phyloP scores from a whole-genome alignment of 2,329 filamentous ascomycete species.

The Periconia digitata region DNA sequence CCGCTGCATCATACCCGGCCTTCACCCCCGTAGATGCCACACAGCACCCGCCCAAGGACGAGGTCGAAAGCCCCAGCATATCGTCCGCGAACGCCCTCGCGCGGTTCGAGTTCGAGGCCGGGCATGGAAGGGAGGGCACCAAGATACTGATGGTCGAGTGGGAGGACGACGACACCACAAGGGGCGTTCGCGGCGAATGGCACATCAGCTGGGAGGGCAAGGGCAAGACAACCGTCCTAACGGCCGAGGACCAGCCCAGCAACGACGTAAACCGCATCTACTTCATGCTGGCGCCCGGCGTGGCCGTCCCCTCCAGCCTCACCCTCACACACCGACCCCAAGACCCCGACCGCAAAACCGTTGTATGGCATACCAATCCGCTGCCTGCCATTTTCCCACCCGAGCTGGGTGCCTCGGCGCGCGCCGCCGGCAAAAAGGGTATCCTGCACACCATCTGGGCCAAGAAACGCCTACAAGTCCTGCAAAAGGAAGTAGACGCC shows the following conservation, averaged over 20 bases:
- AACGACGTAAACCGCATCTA: conserved; percentile 67
- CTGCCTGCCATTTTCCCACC: conserved; percentile 84
- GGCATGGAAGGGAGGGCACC: conserved; percentile 76
- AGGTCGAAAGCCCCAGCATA: conserved; percentile 51
- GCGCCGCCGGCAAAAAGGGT: conserved; percentile 71
- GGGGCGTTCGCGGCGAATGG: conserved; percentile 61
- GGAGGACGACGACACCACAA: conserved; percentile 63
- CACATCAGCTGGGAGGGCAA: conserved; percentile 80
- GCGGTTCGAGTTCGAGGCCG: conserved; percentile 83
- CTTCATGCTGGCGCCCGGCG: conserved; percentile 75
- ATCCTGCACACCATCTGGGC: conserved; percentile 91
- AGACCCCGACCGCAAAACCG: conserved; percentile 45
- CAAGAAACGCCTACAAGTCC: conserved; percentile 73
- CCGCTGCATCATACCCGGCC: conserved; percentile 29
- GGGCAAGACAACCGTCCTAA: conserved; percentile 72
- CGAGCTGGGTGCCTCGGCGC: conserved; percentile 67
- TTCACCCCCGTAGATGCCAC: conserved; percentile 49
- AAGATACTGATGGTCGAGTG: conserved; percentile 95
- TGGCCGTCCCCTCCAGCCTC: conserved; percentile 70
- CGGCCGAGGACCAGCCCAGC: conserved; percentile 59
- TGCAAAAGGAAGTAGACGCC: conserved; percentile 73
- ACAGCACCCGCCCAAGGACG: conserved; percentile 34
- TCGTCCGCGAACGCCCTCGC: conserved; percentile 65
- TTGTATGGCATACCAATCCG: conserved; percentile 69
- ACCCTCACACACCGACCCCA: conserved; percentile 60